Conservation (phyloP, 192 early-diverging fungal genomes). For the Coemansia sp. region DNA sequence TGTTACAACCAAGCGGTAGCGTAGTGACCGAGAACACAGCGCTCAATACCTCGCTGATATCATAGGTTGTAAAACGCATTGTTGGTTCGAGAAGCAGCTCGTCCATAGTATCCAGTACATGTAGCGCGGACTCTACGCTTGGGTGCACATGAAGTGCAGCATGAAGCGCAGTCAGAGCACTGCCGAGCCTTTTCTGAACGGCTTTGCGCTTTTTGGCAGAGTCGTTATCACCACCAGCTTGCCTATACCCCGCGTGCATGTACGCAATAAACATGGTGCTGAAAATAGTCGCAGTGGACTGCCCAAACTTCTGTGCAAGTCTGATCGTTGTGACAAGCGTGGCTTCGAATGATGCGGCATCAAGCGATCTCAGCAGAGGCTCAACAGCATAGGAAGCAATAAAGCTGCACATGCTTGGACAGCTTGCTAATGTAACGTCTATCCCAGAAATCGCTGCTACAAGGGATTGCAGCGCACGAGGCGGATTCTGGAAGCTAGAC, state of each 20-base stretch:
- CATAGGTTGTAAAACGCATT: constrained; percentile 37
- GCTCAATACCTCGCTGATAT: constrained; percentile 28
- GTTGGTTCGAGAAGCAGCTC: constrained; percentile 30
- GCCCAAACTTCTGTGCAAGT: constrained; percentile 4
- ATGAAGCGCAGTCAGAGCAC: constrained; percentile 25
- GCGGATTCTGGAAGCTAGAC: not conserved
- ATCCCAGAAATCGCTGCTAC: constrained; percentile 8
- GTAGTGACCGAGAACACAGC: constrained; percentile 14
- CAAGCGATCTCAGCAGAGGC: constrained; percentile 34
- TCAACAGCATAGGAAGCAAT: constrained; percentile 22
- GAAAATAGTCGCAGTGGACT: not conserved
- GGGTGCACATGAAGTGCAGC: constrained; percentile 4
- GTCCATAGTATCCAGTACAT: constrained; percentile 17
- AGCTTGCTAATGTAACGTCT: not conserved
- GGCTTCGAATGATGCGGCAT: constrained; percentile 15
- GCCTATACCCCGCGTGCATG: constrained; percentile 22
- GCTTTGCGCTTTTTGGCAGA: constrained; percentile 22
- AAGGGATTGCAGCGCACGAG: constrained; percentile 17
- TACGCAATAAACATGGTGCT: constrained; percentile 28
- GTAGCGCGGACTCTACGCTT: not conserved
- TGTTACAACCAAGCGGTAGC: constrained; percentile 12
- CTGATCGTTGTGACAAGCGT: constrained; percentile 19
- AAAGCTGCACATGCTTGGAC: constrained; percentile 1
- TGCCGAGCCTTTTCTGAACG: constrained; percentile 32
- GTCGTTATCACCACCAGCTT: constrained; percentile 2